Evolutionary conservation across 768 basidiomycete species (phyloP).

Genomic region (Dentipellis sp.): DNA sequence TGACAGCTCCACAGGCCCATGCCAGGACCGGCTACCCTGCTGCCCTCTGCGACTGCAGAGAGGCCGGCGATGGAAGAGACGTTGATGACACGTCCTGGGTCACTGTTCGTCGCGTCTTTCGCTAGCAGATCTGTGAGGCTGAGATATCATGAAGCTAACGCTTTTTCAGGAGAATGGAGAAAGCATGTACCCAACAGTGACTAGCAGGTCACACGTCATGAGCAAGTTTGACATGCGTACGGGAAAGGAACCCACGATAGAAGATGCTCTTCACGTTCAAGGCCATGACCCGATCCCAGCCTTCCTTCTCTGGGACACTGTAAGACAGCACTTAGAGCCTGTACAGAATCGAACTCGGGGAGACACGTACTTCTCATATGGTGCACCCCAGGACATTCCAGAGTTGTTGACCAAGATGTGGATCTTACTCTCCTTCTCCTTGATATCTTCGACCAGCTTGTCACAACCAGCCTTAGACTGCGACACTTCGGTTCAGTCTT

Average conservation of each 20-base stretch:
- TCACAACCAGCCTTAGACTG: constrained; percentile 78
- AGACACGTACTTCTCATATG: constrained; percentile 37
- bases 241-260: constrained; percentile 43
- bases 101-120: constrained; percentile 51
- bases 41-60: constrained; percentile 39
- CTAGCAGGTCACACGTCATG: constrained; percentile 20
- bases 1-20: constrained; percentile 73
- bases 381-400: constrained; percentile 71
- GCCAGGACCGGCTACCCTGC: constrained; percentile 39
- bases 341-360: neutral
- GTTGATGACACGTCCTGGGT: constrained; percentile 76
- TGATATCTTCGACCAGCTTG: constrained; percentile 56
- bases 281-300: constrained; percentile 78
- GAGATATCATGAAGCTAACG: neutral
- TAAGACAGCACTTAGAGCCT: neutral
- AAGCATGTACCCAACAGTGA: constrained; percentile 39
- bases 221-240: neutral
- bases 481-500: neutral
- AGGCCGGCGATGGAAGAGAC: constrained; percentile 66
- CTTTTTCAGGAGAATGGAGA: neutral
- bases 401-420: constrained; percentile 84
- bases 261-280: constrained; percentile 84
- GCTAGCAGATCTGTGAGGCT: constrained; percentile 51
- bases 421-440: constrained; percentile 59
- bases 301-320: constrained; percentile 66